Percentiles rank a stretch among this genome's conserved stretches.
phyloP scores from a whole-genome alignment of 148 eudicot species.

The Pouteria glomerata region DNA sequence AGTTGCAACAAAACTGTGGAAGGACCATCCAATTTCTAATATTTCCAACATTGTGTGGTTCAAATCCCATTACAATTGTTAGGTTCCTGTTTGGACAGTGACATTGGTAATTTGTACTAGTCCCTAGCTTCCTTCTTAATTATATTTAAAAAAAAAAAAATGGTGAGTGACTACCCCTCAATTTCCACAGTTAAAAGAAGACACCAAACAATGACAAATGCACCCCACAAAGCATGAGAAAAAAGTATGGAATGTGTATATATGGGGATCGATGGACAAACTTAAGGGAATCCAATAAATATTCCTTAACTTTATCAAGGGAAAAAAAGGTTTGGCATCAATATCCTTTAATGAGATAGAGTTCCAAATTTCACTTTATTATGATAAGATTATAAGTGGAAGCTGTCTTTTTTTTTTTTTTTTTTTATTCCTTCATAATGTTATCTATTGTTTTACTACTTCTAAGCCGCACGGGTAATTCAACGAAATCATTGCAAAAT shows the following conservation, averaged over 20 bases:
- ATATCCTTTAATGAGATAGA: background rate
- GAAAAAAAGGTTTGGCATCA: background rate
- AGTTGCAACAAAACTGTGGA: background rate
- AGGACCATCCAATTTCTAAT: constrained; percentile 1
- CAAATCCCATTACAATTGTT: constrained; percentile 3
- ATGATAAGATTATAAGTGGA: background rate
- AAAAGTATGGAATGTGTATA: background rate
- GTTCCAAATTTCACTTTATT: background rate
- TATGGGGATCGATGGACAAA: too few species aligned
- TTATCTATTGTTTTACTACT: too few species aligned
- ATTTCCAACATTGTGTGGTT: background rate
- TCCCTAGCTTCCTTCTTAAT: background rate
- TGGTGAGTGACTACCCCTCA: background rate
- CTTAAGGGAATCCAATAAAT: background rate
- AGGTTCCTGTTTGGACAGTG: background rate
- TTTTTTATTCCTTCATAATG: too few species aligned
- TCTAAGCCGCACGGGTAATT: too few species aligned
- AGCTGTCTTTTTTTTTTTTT: too few species aligned
- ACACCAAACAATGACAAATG: background rate
- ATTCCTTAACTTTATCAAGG: background rate
- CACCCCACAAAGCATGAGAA: background rate
- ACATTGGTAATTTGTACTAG: background rate
- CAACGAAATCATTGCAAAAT: too few species aligned
- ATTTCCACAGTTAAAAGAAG: constrained; percentile 5
- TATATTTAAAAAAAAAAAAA: background rate